A percentile compares a stretch with the other conserved stretches of the same genome.
These are phyloP conservation scores for Amborella trichopoda DNA, from an alignment of 164 flowering plant species.

Conservation along the genomic window DNA sequence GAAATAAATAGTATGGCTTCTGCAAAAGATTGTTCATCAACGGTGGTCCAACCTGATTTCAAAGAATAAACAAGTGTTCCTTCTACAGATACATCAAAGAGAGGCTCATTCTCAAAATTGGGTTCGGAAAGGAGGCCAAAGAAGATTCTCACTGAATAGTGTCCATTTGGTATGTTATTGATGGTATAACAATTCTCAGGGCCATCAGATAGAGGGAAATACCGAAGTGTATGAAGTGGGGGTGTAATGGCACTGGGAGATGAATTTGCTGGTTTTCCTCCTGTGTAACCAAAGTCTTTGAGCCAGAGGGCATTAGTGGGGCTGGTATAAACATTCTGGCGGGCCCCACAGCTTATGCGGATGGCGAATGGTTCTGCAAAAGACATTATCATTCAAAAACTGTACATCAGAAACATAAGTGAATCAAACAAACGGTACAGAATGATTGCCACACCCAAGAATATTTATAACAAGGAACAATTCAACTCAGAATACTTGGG, in stretches of 20 bases:
- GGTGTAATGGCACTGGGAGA: conserved; percentile 60
- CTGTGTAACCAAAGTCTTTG: conserved; percentile 84
- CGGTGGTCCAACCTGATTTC: conserved; percentile 69
- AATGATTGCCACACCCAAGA: too few relatives aligned
- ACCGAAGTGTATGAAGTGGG: conserved; percentile 69
- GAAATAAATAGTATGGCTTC: conserved; percentile 61
- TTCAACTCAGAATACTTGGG: too few relatives aligned
- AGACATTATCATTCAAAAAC: not conserved
- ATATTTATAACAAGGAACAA: too few relatives aligned
- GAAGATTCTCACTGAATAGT: conserved; percentile 65
- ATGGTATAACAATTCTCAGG: conserved; percentile 82
- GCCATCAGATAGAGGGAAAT: conserved; percentile 78
- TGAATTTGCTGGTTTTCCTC: conserved; percentile 71
- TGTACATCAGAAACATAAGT: too few relatives aligned
- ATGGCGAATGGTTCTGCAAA: conserved; percentile 65
- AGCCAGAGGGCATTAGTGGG: conserved; percentile 74
- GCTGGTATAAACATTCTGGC: conserved; percentile 34
- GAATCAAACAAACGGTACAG: too few relatives aligned
- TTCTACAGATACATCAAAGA: conserved; percentile 83
- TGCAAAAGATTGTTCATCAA: conserved; percentile 57
- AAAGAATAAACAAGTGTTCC: conserved; percentile 72
- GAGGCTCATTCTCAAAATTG: conserved; percentile 53
- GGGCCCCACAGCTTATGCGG: conserved; percentile 97
- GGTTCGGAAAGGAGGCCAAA: conserved; percentile 52
- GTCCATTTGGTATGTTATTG: conserved; percentile 64